phyloP scores from a whole-genome alignment of 305 asterid genomes.

The Ilex paraguariensis region DNA sequence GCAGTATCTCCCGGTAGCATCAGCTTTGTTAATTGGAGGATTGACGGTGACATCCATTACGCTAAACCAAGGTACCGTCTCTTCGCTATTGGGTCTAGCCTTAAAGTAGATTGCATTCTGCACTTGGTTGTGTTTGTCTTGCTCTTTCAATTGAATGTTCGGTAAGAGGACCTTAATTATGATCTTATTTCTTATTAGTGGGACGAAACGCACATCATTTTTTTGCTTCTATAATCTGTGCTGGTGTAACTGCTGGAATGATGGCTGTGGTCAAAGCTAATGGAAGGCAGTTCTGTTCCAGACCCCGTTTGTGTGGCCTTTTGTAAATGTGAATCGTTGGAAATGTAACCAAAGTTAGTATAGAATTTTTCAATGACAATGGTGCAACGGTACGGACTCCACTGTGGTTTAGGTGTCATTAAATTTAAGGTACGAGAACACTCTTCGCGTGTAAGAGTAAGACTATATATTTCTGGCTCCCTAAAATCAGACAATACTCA shows the following conservation, averaged over 20 bases:
- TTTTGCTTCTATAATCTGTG: conserved; percentile 71
- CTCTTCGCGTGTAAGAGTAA: no score
- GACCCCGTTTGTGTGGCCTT: conserved; percentile 82
- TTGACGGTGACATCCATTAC: conserved; percentile 85
- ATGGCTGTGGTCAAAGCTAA: conserved; percentile 70
- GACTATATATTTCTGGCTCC: no score
- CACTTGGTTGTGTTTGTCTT: not conserved
- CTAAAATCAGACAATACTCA: no score
- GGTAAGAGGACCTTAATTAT: not conserved
- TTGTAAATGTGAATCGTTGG: conserved; percentile 23
- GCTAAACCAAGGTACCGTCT: conserved; percentile 67
- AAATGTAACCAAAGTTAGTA: no score
- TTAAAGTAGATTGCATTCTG: not conserved
- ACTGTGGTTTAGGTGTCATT: no score
- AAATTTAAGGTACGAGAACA: no score
- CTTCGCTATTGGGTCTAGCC: not conserved
- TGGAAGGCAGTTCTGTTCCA: conserved; percentile 62
- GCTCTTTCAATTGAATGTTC: no score
- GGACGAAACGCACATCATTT: conserved; percentile 59
- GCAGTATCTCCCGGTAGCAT: conserved; percentile 98
- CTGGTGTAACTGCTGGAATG: conserved; percentile 76
- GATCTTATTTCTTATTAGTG: conserved; percentile 27
- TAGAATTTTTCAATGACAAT: no score
- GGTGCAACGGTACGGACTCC: no score
- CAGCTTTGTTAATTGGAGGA: conserved; percentile 91